Percentiles rank a stretch among this genome's conserved stretches.
phyloP scores from a whole-genome alignment of 495 filamentous ascomycete genomes.

The Stereocaulon alpinum region DNA sequence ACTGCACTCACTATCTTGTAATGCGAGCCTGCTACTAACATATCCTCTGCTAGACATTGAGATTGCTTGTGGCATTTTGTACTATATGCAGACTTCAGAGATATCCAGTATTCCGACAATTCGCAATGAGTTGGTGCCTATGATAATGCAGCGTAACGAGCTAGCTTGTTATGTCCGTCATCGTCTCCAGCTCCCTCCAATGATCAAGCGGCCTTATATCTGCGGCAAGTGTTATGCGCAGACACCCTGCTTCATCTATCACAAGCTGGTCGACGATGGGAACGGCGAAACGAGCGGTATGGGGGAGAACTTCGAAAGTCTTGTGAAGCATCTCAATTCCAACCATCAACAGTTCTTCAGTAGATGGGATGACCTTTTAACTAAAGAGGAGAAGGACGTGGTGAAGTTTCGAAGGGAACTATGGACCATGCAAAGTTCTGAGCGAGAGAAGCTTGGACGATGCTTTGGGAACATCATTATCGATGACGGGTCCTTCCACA shows the following conservation, averaged over 20 bases:
- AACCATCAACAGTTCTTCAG: constrained; percentile 72
- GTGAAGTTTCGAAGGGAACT: constrained; percentile 77
- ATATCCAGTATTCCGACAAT: constrained; percentile 75
- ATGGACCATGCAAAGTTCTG: constrained; percentile 86
- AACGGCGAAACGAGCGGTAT: constrained; percentile 68
- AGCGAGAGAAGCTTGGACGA: constrained; percentile 77
- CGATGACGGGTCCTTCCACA: constrained; percentile 60
- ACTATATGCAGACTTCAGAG: constrained; percentile 85
- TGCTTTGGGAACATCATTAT: constrained; percentile 68
- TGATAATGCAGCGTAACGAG: constrained; percentile 93
- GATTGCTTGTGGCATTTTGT: constrained; percentile 77
- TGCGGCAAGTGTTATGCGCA: constrained; percentile 84
- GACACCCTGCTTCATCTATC: constrained; percentile 82
- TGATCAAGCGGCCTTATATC: constrained; percentile 66
- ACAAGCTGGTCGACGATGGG: constrained; percentile 81
- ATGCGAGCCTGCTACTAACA: constrained; percentile 3
- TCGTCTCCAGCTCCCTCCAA: constrained; percentile 66
- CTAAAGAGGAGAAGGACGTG: constrained; percentile 83
- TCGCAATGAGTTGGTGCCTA: constrained; percentile 76
- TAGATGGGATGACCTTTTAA: constrained; percentile 88
- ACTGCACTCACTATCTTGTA: background rate
- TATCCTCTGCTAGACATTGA: constrained; percentile 56
- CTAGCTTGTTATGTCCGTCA: constrained; percentile 77
- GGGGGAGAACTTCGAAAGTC: constrained; percentile 62
- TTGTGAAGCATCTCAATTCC: constrained; percentile 62